Evolutionary conservation across 352 stramenopile genomes (phyloP).

Genomic region (Pythium dissimile): DNA sequence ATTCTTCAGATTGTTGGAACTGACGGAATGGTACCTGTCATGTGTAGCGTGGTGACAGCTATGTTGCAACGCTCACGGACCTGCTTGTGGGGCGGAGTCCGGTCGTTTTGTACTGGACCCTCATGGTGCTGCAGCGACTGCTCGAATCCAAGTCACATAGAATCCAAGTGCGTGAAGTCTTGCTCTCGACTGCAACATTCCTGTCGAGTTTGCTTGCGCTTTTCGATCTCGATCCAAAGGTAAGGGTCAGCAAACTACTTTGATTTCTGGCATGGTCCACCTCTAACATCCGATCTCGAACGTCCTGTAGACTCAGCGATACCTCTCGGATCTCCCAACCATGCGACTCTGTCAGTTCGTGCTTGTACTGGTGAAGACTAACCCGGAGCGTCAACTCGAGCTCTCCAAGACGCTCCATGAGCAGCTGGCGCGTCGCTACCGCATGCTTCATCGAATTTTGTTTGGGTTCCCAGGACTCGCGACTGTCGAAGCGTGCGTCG

Average conservation of each 20-base stretch:
- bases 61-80: slow-evolving; percentile 61
- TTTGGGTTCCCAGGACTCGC: slow-evolving; percentile 68
- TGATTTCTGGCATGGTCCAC: not conserved
- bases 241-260: slow-evolving; percentile 11
- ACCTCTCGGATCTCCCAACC: slow-evolving; percentile 63
- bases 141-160: slow-evolving; percentile 65
- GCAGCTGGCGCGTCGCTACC: slow-evolving; percentile 63
- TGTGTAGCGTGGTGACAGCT: slow-evolving; percentile 64
- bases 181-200: slow-evolving; percentile 65
- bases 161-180: slow-evolving; percentile 47
- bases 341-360: slow-evolving; percentile 83
- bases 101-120: slow-evolving; percentile 70
- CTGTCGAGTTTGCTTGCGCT: slow-evolving; percentile 59
- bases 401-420: slow-evolving; percentile 66
- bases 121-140: slow-evolving; percentile 60
- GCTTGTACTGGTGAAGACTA: slow-evolving; percentile 56
- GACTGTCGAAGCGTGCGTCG: slow-evolving; percentile 71
- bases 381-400: slow-evolving; percentile 59
- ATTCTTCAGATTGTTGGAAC: not conserved
- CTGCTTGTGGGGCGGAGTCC: slow-evolving; percentile 52
- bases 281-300: not conserved
- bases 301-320: slow-evolving; percentile 42
- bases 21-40: slow-evolving; percentile 5
- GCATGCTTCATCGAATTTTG: slow-evolving; percentile 75
- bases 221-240: slow-evolving; percentile 65